Evolutionary conservation across 805 yeast genomes (phyloP).

Genomic region (Clavispora vitiphila): DNA sequence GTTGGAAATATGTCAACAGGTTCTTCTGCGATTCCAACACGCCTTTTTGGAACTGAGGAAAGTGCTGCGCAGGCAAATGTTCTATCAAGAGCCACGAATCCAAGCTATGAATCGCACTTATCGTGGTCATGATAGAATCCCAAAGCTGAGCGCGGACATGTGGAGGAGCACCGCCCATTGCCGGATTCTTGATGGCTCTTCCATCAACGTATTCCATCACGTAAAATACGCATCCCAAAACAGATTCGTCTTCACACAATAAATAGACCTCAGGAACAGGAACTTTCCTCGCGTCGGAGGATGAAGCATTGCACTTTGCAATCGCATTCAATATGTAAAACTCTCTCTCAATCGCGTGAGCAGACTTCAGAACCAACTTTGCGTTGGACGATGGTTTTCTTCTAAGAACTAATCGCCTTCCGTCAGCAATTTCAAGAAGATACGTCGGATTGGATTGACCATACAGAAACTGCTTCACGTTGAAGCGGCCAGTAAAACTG

Average conservation of each 20-base stretch:
- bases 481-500: conserved; percentile 15
- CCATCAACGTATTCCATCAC: conserved; percentile 59
- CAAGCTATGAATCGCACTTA: conserved; percentile 45
- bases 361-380: conserved; percentile 47
- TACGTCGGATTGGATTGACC: conserved; percentile 67
- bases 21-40: conserved; percentile 11
- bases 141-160: conserved; percentile 31
- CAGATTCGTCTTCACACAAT: conserved; percentile 52
- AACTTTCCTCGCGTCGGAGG: conserved; percentile 21
- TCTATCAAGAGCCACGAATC: conserved; percentile 38
- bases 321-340: conserved; percentile 45
- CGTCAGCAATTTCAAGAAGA: conserved; percentile 39
- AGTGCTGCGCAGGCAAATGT: conserved; percentile 42
- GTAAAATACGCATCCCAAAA: conserved; percentile 54
- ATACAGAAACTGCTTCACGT: conserved; percentile 48
- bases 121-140: conserved; percentile 45
- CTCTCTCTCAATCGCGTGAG: conserved; percentile 62
- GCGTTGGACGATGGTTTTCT: conserved; percentile 51
- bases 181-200: conserved; percentile 50
- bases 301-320: conserved; percentile 22
- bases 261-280: conserved; percentile 52
- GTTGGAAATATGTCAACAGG: conserved; percentile 40
- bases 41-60: conserved; percentile 35
- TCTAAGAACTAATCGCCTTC: conserved; percentile 43
- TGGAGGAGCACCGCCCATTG: conserved; percentile 32